phyloP scores from a whole-genome alignment of 805 yeast species.

The Spathaspora gorwiae region DNA sequence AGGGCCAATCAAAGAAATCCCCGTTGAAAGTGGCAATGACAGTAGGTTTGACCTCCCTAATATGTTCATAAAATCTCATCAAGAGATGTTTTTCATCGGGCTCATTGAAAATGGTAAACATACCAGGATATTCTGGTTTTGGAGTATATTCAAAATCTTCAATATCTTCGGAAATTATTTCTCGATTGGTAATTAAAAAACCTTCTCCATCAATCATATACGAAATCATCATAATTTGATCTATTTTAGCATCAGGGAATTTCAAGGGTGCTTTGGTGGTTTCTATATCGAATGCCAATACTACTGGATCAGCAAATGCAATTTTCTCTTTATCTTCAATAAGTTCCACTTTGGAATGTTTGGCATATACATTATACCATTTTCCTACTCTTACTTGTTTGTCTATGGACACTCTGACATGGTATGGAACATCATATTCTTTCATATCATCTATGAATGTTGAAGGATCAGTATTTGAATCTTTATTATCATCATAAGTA shows the following conservation, averaged over 20 bases:
- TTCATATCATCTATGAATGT: conserved; percentile 72
- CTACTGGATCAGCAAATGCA: conserved; percentile 96
- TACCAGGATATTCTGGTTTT: conserved; percentile 90
- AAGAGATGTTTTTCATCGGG: conserved; percentile 73
- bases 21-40: conserved; percentile 98
- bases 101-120: conserved; percentile 87
- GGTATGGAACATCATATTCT: conserved; percentile 96
- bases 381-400: conserved; percentile 83
- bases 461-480: conserved; percentile 38
- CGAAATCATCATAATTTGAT: conserved; percentile 97
- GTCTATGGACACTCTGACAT: conserved; percentile 94
- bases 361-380: conserved; percentile 82
- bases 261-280: conserved; percentile 95
- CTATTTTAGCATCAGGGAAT: conserved; percentile 87
- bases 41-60: conserved; percentile 83
- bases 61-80: conserved; percentile 80
- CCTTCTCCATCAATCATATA: conserved; percentile 99
- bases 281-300: conserved; percentile 94
- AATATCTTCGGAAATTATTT: conserved; percentile 89
- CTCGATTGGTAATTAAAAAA: conserved; percentile 86
- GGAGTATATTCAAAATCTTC: conserved; percentile 98
- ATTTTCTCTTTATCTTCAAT: conserved; percentile 66
- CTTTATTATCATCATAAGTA: conserved; percentile 14
- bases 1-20: conserved; percentile 99
- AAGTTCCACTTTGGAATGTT: conserved; percentile 49